phyloP scores from a whole-genome alignment of 2,329 filamentous ascomycete genomes.

The Curvularia lunata region DNA sequence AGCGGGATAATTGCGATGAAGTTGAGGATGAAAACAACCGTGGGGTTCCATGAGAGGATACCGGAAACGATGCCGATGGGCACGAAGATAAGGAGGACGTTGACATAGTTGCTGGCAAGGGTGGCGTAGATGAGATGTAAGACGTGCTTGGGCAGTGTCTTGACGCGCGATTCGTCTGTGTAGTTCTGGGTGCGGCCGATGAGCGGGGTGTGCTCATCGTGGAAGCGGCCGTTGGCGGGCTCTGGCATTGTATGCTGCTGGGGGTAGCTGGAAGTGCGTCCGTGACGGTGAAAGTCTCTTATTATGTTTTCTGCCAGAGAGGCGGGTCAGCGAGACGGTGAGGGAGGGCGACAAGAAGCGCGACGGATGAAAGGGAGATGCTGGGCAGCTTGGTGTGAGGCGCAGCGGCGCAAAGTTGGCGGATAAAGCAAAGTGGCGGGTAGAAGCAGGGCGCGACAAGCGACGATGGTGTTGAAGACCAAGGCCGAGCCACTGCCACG shows the following conservation, averaged over 20 bases:
- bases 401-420: constrained; percentile 1
- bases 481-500: constrained; percentile 12
- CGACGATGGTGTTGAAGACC: constrained; percentile 8
- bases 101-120: constrained; percentile 64
- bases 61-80: constrained; percentile 75
- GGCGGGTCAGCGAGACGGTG: constrained; percentile 8
- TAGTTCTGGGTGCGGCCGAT: constrained; percentile 28
- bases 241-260: constrained; percentile 30
- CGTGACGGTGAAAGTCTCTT: constrained; percentile 41
- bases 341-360: constrained; percentile 6
- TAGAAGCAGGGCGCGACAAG: constrained; percentile 11
- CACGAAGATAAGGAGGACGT: constrained; percentile 75
- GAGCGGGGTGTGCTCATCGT: constrained; percentile 41
- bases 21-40: constrained; percentile 75
- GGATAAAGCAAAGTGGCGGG: not conserved
- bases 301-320: constrained; percentile 42
- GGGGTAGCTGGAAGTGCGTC: constrained; percentile 29
- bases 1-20: constrained; percentile 82
- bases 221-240: constrained; percentile 35
- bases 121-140: constrained; percentile 51
- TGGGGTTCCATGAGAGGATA: constrained; percentile 66
- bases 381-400: constrained; percentile 10
- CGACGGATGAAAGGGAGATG: constrained; percentile 1
- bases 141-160: constrained; percentile 40
- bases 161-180: constrained; percentile 36